A percentile compares a stretch with the other conserved stretches of the same genome.
phyloP scores from a whole-genome alignment of 495 filamentous ascomycete species.

The Lasiosphaeria ovina region DNA sequence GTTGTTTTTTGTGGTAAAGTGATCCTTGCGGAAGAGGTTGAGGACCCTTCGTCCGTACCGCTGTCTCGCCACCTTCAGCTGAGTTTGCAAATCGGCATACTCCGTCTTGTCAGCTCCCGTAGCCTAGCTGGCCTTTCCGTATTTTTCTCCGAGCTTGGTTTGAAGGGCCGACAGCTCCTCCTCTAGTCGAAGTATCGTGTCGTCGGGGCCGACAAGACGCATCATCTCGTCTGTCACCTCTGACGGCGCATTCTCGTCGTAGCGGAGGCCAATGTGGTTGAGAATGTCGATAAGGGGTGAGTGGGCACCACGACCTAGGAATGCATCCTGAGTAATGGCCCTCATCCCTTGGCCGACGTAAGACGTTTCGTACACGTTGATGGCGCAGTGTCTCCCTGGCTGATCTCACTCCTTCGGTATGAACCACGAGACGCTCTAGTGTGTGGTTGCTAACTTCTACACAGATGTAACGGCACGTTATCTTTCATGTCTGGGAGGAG shows the following conservation, averaged over 20 bases:
- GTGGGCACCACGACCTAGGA: conserved; percentile 9
- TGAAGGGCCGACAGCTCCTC: conserved; percentile 41
- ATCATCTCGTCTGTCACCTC: conserved; percentile 10
- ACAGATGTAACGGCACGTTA: neutral
- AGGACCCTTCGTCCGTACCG: neutral
- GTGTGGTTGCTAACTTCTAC: neutral
- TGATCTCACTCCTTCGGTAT: conserved; percentile 2
- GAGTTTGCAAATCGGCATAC: conserved; percentile 1
- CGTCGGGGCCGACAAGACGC: conserved; percentile 10
- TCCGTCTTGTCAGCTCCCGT: conserved; percentile 8
- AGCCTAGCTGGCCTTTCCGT: conserved; percentile 29
- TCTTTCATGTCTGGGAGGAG: conserved; percentile 3
- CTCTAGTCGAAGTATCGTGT: conserved; percentile 43
- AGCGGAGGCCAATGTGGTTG: conserved; percentile 9
- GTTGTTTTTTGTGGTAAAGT: conserved; percentile 8
- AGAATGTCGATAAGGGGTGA: conserved; percentile 9
- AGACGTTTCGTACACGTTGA: conserved; percentile 5
- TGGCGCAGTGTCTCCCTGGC: conserved; percentile 8
- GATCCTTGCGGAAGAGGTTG: conserved; percentile 4
- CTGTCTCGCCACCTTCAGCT: conserved; percentile 9
- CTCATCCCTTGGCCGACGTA: conserved; percentile 2
- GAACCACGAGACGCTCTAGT: neutral
- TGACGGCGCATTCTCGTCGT: conserved; percentile 13
- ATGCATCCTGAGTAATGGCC: conserved; percentile 9
- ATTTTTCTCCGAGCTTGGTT: conserved; percentile 41